A percentile compares a stretch with the other conserved stretches of the same genome.
phyloP scores from a whole-genome alignment of 768 basidiomycete species.

The Boletus subparvulus region DNA sequence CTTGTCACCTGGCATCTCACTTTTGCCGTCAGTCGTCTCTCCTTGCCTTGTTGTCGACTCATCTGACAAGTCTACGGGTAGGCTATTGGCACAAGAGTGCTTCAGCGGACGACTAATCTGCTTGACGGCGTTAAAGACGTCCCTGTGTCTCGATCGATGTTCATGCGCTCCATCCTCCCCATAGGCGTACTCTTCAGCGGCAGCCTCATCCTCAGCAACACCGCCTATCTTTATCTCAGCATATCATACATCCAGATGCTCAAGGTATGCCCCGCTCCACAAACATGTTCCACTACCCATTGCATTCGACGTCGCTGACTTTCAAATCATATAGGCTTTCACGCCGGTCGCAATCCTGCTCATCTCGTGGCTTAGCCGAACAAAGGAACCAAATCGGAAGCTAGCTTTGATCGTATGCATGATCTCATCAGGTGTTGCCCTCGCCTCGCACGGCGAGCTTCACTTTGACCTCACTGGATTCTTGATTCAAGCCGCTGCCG shows the following conservation, averaged over 20 bases:
- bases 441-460: conserved; percentile 88
- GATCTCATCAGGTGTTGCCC: conserved; percentile 88
- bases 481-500: conserved; percentile 82
- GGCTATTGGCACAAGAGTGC: conserved; percentile 82
- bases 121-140: conserved; percentile 79
- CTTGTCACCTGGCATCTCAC: conserved; percentile 84
- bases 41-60: neutral
- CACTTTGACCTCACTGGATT: conserved; percentile 86
- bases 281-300: neutral
- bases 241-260: conserved; percentile 98
- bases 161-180: conserved; percentile 83
- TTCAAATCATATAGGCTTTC: conserved; percentile 69
- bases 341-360: conserved; percentile 86
- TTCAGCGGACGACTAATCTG: conserved; percentile 78
- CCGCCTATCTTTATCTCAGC: conserved; percentile 87
- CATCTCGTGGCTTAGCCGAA: conserved; percentile 88
- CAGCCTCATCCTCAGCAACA: conserved; percentile 88
- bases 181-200: conserved; percentile 94
- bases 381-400: conserved; percentile 82
- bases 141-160: conserved; percentile 75
- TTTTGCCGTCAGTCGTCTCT: conserved; percentile 52
- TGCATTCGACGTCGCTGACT: neutral
- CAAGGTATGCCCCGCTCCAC: conserved; percentile 50
- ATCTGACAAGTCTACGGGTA: conserved; percentile 24
- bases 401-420: conserved; percentile 82